These are phyloP conservation scores for Saccharomyces pastorianus DNA, from an alignment of 1,139 yeast species.

Conservation along the genomic window DNA sequence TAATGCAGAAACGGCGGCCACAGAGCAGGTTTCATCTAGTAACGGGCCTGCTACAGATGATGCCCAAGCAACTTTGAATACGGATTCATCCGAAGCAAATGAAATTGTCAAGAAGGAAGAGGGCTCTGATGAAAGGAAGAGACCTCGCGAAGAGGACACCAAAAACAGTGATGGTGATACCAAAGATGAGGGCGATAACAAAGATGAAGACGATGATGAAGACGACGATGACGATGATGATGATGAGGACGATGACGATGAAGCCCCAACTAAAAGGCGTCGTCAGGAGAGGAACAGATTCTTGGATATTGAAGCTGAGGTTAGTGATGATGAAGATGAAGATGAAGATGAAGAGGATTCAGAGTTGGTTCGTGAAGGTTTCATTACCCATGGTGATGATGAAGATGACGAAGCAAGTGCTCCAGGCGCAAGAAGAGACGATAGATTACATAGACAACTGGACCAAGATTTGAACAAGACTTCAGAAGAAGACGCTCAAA, in stretches of 20 bases:
- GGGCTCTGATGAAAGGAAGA: slow-evolving; percentile 1
- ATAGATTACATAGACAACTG: slow-evolving; percentile 77
- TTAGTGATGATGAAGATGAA: slow-evolving; percentile 96
- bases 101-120: neutral
- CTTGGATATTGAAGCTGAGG: slow-evolving; percentile 98
- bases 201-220: neutral
- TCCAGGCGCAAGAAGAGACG: slow-evolving; percentile 40
- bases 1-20: neutral
- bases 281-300: slow-evolving; percentile 78
- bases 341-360: slow-evolving; percentile 92
- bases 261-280: slow-evolving; percentile 52
- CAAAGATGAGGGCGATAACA: slow-evolving; percentile 18
- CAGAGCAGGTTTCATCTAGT: neutral
- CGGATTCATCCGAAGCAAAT: neutral
- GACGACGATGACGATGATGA: slow-evolving; percentile 27
- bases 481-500: slow-evolving; percentile 92
- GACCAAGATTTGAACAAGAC: slow-evolving; percentile 85
- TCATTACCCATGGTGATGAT: slow-evolving; percentile 55
- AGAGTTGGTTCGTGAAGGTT: slow-evolving; percentile 76
- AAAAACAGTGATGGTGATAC: slow-evolving; percentile 25
- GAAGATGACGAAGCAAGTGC: slow-evolving; percentile 46
- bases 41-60: neutral
- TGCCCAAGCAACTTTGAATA: neutral
- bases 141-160: slow-evolving; percentile 4
- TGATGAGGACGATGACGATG: slow-evolving; percentile 57